These are phyloP conservation scores for Cynanchum wilfordii DNA, from an alignment of 257 asterid genomes.

Conservation along the genomic window DNA sequence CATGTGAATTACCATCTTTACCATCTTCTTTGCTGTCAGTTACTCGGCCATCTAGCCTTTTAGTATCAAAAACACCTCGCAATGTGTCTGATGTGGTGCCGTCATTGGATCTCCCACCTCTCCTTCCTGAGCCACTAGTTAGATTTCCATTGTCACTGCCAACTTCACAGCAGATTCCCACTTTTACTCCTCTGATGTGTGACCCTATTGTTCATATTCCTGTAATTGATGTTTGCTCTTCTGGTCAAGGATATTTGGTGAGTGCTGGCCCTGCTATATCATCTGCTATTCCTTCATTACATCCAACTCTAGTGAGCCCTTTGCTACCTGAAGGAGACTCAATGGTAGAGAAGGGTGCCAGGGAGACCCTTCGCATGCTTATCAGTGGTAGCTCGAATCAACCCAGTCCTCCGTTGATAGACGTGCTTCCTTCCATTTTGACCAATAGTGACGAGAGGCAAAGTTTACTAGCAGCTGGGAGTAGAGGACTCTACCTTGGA, in stretches of 20 bases:
- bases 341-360: slow-evolving; percentile 62
- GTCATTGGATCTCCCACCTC: slow-evolving; percentile 53
- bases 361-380: slow-evolving; percentile 92
- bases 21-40: slow-evolving; percentile 61
- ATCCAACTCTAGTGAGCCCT: slow-evolving; percentile 47
- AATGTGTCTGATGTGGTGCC: slow-evolving; percentile 41
- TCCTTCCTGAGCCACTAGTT: slow-evolving; percentile 49
- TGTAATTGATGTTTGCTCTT: slow-evolving; percentile 76
- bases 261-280: slow-evolving; percentile 71
- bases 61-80: slow-evolving; percentile 39
- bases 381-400: slow-evolving; percentile 62
- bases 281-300: slow-evolving; percentile 49
- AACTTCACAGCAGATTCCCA: slow-evolving; percentile 66
- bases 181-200: slow-evolving; percentile 73
- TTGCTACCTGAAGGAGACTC: slow-evolving; percentile 55
- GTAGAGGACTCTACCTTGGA: slow-evolving; percentile 68
- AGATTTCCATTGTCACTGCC: slow-evolving; percentile 41
- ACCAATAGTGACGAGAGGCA: slow-evolving; percentile 33
- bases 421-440: slow-evolving; percentile 50
- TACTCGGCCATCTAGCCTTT: slow-evolving; percentile 37
- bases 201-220: slow-evolving; percentile 94
- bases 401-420: slow-evolving; percentile 44
- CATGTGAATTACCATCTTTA: slow-evolving; percentile 43
- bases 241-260: slow-evolving; percentile 88
- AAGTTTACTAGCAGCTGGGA: slow-evolving; percentile 47